Evolutionary conservation across 2,329 filamentous ascomycete genomes (phyloP), one percentile per base, ranked within the genome.

Genomic region (Alternaria atra): DNA sequence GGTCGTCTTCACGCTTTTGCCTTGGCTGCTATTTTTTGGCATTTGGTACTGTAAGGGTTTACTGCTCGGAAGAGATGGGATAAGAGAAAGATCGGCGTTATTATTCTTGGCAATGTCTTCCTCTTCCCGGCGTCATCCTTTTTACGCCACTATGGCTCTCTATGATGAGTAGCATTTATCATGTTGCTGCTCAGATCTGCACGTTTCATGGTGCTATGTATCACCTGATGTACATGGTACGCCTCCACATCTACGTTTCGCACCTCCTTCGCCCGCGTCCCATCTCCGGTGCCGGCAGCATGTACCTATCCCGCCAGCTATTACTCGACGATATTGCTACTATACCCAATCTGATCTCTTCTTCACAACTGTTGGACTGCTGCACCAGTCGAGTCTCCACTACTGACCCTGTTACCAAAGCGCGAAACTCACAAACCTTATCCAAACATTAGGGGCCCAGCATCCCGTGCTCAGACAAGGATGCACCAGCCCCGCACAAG

Each of bases 261-360:
- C 50, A 59, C 23, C 42, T 50, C 40, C 30, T 55, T 32, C 48
- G 47, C 32, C 46, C 29, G 37, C 54, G 50, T 8, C 32, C 34
- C 2, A 32, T 58, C n/a, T 20, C 9, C 43, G 35, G 55, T 50
- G 55, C 48, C 50, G 27, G 34, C 42, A 60, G 40, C 40, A 53
- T 57, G 57, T 63, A 57, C 34, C 43, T 54, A 63, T 52, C 42
- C 32, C 34, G 54, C 37, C 40, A 43, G 29, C 32, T 30, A 39
- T 52, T 34, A 42, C 29, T 34, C 40, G 25, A 51, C 51, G 43
- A 39, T 55, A 51, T 52, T 54, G 53, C 57, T 52, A 50, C 42
- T 60, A 63, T 63, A 60, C 57, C 61, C 57, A 62, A 62, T 62
- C 6, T 50, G 39, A 62, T 51, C 50, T 54, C 51, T 29, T 55